phyloP scores from a whole-genome alignment of 2,329 filamentous ascomycete genomes.

The Lachnellula subtilissima region DNA sequence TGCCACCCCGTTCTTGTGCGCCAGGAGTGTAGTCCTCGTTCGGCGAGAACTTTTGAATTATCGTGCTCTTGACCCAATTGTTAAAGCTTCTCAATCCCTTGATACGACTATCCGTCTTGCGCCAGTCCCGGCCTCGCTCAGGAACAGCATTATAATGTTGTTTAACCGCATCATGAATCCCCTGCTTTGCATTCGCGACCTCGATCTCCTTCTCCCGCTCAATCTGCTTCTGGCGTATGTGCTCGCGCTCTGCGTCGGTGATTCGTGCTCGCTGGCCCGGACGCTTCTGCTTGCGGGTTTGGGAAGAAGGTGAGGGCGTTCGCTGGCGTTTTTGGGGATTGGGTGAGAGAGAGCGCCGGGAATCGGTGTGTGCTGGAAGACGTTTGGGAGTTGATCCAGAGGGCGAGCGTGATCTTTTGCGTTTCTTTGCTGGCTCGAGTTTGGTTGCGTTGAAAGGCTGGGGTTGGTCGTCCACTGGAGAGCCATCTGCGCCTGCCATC shows the following conservation, averaged over 20 bases:
- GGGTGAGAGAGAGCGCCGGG: slow-evolving; percentile 24
- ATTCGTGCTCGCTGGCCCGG: slow-evolving; percentile 64
- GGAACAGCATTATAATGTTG: slow-evolving; percentile 96
- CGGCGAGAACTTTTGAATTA: slow-evolving; percentile 94
- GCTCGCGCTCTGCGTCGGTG: slow-evolving; percentile 61
- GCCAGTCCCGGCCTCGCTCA: slow-evolving; percentile 89
- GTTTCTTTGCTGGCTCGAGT: slow-evolving; percentile 39
- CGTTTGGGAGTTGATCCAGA: slow-evolving; percentile 25
- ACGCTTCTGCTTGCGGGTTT: slow-evolving; percentile 62
- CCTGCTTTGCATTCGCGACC: slow-evolving; percentile 36
- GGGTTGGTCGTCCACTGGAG: slow-evolving; percentile 32
- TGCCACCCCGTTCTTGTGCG: slow-evolving; percentile 46
- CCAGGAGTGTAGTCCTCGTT: slow-evolving; percentile 67
- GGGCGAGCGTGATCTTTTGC: slow-evolving; percentile 36
- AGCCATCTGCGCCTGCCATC: slow-evolving; percentile 32
- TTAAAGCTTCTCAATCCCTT: slow-evolving; percentile 93
- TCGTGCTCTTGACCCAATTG: slow-evolving; percentile 97
- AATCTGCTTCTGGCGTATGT: slow-evolving; percentile 54
- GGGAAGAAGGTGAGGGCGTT: slow-evolving; percentile 23
- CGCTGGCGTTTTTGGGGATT: slow-evolving; percentile 19
- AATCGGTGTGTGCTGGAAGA: slow-evolving; percentile 17
- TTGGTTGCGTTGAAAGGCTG: slow-evolving; percentile 40
- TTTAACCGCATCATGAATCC: slow-evolving; percentile 78
- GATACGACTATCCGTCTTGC: slow-evolving; percentile 89
- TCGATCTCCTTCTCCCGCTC: slow-evolving; percentile 51